Evolutionary conservation across 306 rosid genomes (phyloP).

Genomic region (Rosa chinensis): DNA sequence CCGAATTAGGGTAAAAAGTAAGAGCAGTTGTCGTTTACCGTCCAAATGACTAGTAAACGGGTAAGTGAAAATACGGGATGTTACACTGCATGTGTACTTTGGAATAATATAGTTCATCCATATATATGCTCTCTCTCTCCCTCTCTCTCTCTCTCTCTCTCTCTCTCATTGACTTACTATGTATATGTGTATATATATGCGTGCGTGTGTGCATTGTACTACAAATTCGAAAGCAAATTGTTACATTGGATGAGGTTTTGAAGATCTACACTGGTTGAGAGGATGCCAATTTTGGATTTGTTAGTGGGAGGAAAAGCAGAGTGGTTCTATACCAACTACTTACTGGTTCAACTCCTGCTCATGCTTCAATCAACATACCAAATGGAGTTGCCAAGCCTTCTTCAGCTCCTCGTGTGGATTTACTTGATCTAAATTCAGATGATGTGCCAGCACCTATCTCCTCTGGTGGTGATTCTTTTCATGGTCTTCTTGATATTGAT

Average conservation of each 20-base stretch:
- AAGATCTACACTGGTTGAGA: conserved; percentile 82
- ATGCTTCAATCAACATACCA: conserved; percentile 62
- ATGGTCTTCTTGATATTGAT: conserved; percentile 90
- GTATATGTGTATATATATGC: no score
- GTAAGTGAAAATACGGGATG: no score
- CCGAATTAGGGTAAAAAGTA: no score
- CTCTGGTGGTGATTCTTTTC: conserved; percentile 79
- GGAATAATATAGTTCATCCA: not conserved
- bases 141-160: not conserved
- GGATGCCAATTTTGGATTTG: conserved; percentile 97
- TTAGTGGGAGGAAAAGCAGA: conserved; percentile 79
- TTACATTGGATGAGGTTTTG: conserved; percentile 24
- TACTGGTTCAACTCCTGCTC: conserved; percentile 53
- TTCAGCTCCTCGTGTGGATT: conserved; percentile 80
- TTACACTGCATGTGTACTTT: not conserved
- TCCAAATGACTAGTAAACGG: no score
- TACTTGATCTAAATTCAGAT: conserved; percentile 79
- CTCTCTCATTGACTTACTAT: no score
- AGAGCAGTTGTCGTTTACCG: no score
- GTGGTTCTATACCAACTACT: conserved; percentile 59
- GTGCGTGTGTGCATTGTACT: not conserved
- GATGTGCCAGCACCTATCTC: conserved; percentile 79
- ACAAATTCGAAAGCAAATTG: conserved; percentile 19
- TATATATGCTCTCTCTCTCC: not conserved
- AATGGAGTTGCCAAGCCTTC: conserved; percentile 74